Evolutionary conservation across 345 rosid genomes (phyloP).

Genomic region (Chamaenerion angustifolium): DNA sequence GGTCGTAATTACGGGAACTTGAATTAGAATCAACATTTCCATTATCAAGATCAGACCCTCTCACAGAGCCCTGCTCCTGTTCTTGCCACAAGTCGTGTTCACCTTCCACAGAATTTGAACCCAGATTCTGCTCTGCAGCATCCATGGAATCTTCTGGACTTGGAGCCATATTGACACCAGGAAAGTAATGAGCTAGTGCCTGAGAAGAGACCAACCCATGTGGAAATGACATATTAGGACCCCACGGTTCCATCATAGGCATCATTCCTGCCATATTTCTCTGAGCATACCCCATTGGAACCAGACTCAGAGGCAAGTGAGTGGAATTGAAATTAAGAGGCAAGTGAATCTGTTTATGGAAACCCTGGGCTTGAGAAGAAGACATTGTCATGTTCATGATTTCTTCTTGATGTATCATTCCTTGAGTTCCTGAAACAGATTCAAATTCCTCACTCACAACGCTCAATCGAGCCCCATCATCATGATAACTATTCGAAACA

Average conservation of each 20-base stretch:
- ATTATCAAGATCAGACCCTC: constrained; percentile 42
- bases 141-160: constrained; percentile 40
- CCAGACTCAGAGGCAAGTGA: constrained; percentile 43
- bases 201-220: constrained; percentile 42
- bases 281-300: constrained; percentile 57
- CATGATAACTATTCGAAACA: constrained; percentile 30
- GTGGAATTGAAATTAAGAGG: constrained; percentile 49
- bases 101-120: constrained; percentile 31
- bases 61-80: constrained; percentile 38
- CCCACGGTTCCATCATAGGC: constrained; percentile 56
- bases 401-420: constrained; percentile 61
- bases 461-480: constrained; percentile 17
- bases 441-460: constrained; percentile 10
- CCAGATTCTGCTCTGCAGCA: constrained; percentile 32
- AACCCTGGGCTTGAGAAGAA: constrained; percentile 34
- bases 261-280: constrained; percentile 50
- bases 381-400: constrained; percentile 55
- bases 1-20: constrained; percentile 27
- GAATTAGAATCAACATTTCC: constrained; percentile 47
- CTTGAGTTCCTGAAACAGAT: constrained; percentile 35
- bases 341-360: constrained; percentile 56
- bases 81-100: constrained; percentile 53
- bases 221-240: constrained; percentile 46
- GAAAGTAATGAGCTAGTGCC: constrained; percentile 47
- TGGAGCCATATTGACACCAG: constrained; percentile 35